phyloP scores from a whole-genome alignment of 176 grass and related monocot species.

The Poa pratensis region DNA sequence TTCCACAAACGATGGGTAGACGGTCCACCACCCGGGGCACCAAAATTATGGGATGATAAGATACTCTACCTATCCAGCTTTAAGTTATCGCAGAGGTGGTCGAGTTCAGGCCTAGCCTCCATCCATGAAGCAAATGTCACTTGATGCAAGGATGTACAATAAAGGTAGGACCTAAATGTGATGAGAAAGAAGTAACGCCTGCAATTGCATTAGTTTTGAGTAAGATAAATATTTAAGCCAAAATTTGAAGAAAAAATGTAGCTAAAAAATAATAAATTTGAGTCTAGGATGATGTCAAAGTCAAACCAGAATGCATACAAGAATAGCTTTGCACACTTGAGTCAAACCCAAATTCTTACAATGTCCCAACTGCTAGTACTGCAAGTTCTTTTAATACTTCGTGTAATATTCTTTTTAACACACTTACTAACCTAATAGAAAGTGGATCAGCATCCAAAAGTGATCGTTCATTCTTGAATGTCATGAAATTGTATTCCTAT shows the following conservation, averaged over 20 bases:
- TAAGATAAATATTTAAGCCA: neutral
- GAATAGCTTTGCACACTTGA: constrained; percentile 8
- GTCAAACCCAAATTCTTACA: neutral
- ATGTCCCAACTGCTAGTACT: neutral
- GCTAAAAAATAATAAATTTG: constrained; percentile 17
- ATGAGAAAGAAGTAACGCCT: constrained; percentile 97
- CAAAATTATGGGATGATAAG: constrained; percentile 29
- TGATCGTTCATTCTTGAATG: neutral
- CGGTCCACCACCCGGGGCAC: neutral
- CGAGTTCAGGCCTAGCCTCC: constrained; percentile 90
- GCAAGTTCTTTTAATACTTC: constrained; percentile 9
- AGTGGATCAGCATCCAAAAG: neutral
- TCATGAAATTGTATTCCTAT: constrained; percentile 2
- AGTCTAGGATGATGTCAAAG: constrained; percentile 9
- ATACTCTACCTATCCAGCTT: constrained; percentile 73
- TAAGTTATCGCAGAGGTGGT: constrained; percentile 93
- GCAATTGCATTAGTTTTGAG: constrained; percentile 35
- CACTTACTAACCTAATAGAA: constrained; percentile 21
- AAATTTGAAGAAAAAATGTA: constrained; percentile 4
- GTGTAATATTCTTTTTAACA: constrained; percentile 13
- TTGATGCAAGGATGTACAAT: constrained; percentile 58
- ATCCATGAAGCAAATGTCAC: constrained; percentile 84
- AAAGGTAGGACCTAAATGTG: constrained; percentile 90
- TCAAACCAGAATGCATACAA: constrained; percentile 8
- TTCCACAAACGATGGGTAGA: constrained; percentile 1